A percentile compares a stretch with the other conserved stretches of the same genome.
phyloP scores from a whole-genome alignment of 148 eudicot genomes.

The Fagopyrum tataricum region DNA sequence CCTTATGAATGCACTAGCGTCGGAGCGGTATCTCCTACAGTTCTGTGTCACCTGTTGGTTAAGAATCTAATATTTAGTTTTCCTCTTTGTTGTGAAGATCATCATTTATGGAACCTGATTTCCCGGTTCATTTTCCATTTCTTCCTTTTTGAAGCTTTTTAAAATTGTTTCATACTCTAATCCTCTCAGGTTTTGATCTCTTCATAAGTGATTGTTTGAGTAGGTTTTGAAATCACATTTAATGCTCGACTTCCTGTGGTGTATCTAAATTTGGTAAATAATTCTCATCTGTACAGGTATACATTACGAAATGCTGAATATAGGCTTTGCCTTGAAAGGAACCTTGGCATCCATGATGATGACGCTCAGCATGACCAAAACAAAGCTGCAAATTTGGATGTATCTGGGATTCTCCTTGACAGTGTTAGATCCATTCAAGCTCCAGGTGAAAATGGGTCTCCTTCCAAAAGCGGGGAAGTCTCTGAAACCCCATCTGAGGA shows the following conservation, averaged over 20 bases:
- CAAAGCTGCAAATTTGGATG: conserved; percentile 42
- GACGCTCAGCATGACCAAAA: conserved; percentile 28
- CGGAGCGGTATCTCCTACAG: neutral
- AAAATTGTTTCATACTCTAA: neutral
- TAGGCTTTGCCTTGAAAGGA: conserved; percentile 89
- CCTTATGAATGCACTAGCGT: neutral
- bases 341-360: conserved; percentile 59
- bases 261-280: neutral
- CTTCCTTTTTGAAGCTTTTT: neutral
- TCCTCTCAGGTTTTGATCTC: neutral
- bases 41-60: neutral
- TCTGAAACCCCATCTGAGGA: conserved; percentile 31
- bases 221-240: neutral
- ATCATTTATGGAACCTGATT: neutral
- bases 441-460: conserved; percentile 29
- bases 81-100: neutral
- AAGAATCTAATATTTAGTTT: neutral
- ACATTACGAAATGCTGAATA: conserved; percentile 92
- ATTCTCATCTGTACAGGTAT: conserved; percentile 44
- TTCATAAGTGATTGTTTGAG: neutral
- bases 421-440: conserved; percentile 31
- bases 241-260: neutral
- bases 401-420: conserved; percentile 38
- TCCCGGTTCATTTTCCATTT: conserved; percentile 12
- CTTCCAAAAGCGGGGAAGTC: conserved; percentile 25